Base-by-base conservation (phyloP, 2,329 filamentous ascomycete genomes). In the Trichoderma simmonsii region DNA sequence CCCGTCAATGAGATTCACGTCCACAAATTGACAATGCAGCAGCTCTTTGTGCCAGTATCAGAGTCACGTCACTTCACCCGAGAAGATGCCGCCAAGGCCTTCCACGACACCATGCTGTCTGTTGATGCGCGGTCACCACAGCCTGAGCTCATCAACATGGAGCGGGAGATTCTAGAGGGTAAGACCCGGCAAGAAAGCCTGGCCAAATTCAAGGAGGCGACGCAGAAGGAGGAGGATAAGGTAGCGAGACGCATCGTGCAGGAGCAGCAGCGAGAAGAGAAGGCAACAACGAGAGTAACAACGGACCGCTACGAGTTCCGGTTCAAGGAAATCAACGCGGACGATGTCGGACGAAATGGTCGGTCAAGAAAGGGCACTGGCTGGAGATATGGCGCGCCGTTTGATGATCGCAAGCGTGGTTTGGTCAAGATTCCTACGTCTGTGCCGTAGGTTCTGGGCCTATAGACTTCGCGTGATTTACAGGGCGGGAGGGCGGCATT, bases 361-460 rank as follows among this genome's bases (percentile, higher is more conserved):
- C 85, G 86, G 72, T 82, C 85, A 5, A 80, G 82, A 43, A 81
- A 79, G 30, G 89, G 83, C 14, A 85, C 88, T 2, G 90, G 90
- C 24, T 89, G 86, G 86, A 83, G 89, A 73, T 92, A 92, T 75
- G 90, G 90, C 73, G 86, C 85, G 73, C 90, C 90, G 12, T 83
- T 85, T 74, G 84, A 88, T 77, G 90, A 92, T 77, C 85, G 90
- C 71, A 88, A 86, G 81, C 87, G 86, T 76, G 90, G 88, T n/a
- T 78, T 87, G 78, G 81, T 91, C 82, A 92, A 92, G 85, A 92
- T 92, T 77, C 90, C 90, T 26, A 91, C 87, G 43, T 86, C 84
- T 68, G 88, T 91, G 70, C 87, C 86, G 73, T 88, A 63, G 64
- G 12, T 8, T 12, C 24, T 32, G 30, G 39, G 32, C 11, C 24